Evolutionary conservation across 768 basidiomycete genomes (phyloP).

Genomic region (Agrocybe praecox): DNA sequence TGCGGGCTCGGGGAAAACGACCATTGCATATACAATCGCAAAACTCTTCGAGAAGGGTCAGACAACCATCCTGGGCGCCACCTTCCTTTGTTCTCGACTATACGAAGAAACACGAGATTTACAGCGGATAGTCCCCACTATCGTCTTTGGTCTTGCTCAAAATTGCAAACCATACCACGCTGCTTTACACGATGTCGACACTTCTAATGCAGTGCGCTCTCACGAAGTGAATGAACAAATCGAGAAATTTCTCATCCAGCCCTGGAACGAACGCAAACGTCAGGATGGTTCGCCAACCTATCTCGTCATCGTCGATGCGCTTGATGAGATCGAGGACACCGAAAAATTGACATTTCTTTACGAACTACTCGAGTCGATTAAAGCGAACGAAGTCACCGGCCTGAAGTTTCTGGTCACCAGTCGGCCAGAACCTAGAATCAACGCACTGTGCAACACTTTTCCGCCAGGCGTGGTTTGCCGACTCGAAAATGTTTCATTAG

Average conservation of each 20-base stretch:
- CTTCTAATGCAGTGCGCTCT: not conserved
- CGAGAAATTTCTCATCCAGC: conserved; percentile 15
- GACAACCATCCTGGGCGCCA: not conserved
- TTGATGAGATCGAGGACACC: conserved; percentile 19
- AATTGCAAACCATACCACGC: not conserved
- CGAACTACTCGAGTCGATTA: conserved; percentile 11
- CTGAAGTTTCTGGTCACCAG: conserved; percentile 25
- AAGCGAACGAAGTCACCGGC: conserved; percentile 5
- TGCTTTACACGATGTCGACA: not conserved
- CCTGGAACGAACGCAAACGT: conserved; percentile 16
- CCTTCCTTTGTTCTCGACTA: conserved; percentile 1
- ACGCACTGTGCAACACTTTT: conserved; percentile 9
- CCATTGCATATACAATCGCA: conserved; percentile 10
- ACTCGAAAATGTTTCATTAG: conserved; percentile 12
- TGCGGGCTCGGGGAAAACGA: conserved; percentile 11
- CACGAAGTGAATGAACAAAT: not conserved
- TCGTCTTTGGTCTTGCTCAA: not conserved
- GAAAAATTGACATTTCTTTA: conserved; percentile 15
- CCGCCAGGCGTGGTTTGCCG: conserved; percentile 5
- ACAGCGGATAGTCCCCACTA: not conserved
- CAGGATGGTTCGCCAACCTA: conserved; percentile 4
- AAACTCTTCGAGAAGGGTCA: not conserved
- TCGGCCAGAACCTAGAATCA: conserved; percentile 17
- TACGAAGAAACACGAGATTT: not conserved
- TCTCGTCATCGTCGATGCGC: conserved; percentile 24